These are phyloP conservation scores for Aspergillus piperis DNA, from an alignment of 2,329 filamentous ascomycete species.

Conservation along the genomic window DNA sequence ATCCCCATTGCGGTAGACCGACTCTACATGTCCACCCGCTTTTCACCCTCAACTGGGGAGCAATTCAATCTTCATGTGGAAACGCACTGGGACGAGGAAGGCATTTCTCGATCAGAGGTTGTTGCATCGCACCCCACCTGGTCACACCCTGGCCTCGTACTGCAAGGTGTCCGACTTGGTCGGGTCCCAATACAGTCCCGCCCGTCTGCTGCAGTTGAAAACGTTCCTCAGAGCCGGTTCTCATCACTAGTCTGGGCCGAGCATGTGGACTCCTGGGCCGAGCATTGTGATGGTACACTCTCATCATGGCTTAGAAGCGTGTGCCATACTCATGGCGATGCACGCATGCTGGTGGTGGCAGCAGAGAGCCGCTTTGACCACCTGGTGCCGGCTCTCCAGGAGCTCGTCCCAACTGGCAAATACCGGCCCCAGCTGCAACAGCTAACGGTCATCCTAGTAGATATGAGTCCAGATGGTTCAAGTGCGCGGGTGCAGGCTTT, in stretches of 20 bases:
- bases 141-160: constrained; percentile 21
- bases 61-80: constrained; percentile 16
- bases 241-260: constrained; percentile 2
- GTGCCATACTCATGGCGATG: not conserved
- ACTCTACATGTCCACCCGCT: constrained; percentile 20
- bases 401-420: not conserved
- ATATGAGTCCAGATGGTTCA: not conserved
- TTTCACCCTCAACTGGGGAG: constrained; percentile 19
- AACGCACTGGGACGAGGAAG: not conserved
- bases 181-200: constrained; percentile 11
- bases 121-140: constrained; percentile 21
- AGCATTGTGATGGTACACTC: no score
- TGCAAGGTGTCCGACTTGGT: constrained; percentile 23
- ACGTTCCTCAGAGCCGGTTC: not conserved
- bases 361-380: not conserved
- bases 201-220: no score
- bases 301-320: not conserved
- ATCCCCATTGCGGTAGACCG: constrained; percentile 24
- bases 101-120: constrained; percentile 12
- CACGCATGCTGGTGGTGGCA: not conserved
- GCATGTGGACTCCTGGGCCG: constrained; percentile 1
- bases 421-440: not conserved
- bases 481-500: not conserved
- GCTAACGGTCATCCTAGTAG: not conserved
- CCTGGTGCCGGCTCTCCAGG: not conserved